Percentiles rank a stretch among this genome's conserved stretches.
Conservation (phyloP, 345 rosid genomes). For the Viola odorata region DNA sequence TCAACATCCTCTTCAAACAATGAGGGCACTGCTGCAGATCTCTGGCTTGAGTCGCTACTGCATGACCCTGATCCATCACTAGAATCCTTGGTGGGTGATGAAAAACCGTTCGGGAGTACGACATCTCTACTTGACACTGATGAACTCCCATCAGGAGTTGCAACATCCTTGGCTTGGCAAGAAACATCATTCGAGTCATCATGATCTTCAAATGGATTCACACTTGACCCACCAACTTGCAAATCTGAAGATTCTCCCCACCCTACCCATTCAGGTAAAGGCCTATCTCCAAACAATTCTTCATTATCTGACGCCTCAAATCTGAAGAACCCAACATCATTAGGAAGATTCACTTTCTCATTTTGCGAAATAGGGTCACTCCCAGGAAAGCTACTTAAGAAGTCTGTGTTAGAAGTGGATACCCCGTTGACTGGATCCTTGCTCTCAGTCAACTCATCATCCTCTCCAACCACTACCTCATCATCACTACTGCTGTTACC, state of each 20-base stretch:
- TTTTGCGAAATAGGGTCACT: conserved; percentile 20
- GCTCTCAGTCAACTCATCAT: conserved; percentile 53
- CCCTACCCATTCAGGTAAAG: conserved; percentile 81
- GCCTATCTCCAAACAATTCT: conserved; percentile 48
- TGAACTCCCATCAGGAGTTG: conserved; percentile 28
- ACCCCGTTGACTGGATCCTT: conserved; percentile 36
- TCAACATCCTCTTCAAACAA: conserved; percentile 97
- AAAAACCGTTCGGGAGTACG: conserved; percentile 45
- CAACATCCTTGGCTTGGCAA: conserved; percentile 23
- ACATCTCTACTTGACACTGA: conserved; percentile 33
- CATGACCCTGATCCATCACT: conserved; percentile 30
- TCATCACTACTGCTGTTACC: conserved; percentile 85
- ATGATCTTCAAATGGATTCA: conserved; percentile 64
- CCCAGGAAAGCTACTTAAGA: conserved; percentile 27
- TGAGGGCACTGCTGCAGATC: conserved; percentile 45
- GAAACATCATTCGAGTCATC: conserved; percentile 34
- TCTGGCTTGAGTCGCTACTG: conserved; percentile 31
- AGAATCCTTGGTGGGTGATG: conserved; percentile 32
- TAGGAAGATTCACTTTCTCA: conserved; percentile 33
- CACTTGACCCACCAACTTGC: conserved; percentile 50
- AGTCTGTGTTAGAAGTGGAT: conserved; percentile 43
- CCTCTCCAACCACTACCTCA: conserved; percentile 84
- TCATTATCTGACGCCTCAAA: conserved; percentile 50
- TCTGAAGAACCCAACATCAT: conserved; percentile 42
- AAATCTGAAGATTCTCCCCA: conserved; percentile 67